A percentile compares a stretch with the other conserved stretches of the same genome.
Conservation (phyloP, 1,284 basidiomycete species). For the Malassezia sympodialis region DNA sequence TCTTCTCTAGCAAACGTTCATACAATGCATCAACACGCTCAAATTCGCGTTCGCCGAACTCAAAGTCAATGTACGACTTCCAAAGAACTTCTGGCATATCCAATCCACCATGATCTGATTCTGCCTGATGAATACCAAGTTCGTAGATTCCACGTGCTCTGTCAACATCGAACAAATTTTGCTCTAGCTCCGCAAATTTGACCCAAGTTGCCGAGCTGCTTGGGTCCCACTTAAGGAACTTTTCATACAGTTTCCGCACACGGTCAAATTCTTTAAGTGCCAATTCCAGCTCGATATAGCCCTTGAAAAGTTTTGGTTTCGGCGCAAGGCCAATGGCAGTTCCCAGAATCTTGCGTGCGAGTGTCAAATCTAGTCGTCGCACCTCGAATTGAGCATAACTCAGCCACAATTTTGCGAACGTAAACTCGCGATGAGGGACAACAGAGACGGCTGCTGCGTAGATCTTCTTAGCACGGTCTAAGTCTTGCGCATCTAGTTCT, state of each 20-base stretch:
- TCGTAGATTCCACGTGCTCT: constrained; percentile 93
- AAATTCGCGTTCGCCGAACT: constrained; percentile 85
- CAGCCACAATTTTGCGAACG: constrained; percentile 73
- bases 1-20: constrained; percentile 73
- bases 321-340: constrained; percentile 88
- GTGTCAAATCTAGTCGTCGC: constrained; percentile 66
- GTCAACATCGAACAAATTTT: constrained; percentile 76
- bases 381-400: constrained; percentile 86
- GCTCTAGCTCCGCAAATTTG: constrained; percentile 88
- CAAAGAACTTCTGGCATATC: constrained; percentile 90
- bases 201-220: constrained; percentile 61
- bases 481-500: constrained; percentile 88
- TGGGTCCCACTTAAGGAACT: constrained; percentile 57
- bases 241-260: constrained; percentile 82
- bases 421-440: constrained; percentile 89
- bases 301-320: constrained; percentile 58
- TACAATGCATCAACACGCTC: constrained; percentile 75
- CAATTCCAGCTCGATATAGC: constrained; percentile 43
- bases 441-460: constrained; percentile 81
- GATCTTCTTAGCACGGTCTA: constrained; percentile 71
- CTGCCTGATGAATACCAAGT: constrained; percentile 71
- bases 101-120: constrained; percentile 54
- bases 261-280: constrained; percentile 70
- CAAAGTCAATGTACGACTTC: constrained; percentile 86
- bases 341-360: constrained; percentile 82